Evolutionary conservation across 108 stramenopile species (phyloP).

Genomic region (Aureococcus anophagefferens): DNA sequence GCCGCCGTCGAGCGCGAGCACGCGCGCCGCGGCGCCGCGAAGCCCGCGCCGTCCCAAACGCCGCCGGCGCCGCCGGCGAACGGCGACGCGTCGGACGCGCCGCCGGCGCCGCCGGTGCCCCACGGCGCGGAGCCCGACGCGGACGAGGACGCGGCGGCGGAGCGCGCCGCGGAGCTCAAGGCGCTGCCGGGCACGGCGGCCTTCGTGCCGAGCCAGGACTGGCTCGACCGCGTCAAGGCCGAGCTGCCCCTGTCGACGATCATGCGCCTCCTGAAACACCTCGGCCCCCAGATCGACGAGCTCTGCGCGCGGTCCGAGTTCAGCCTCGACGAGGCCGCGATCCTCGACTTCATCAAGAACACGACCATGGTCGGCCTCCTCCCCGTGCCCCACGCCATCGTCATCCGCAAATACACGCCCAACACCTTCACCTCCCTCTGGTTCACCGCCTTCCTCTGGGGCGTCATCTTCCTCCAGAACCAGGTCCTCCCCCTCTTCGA

Average conservation of each 20-base stretch:
- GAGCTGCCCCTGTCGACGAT: constrained; percentile 79
- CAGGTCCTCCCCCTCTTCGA: constrained; percentile 89
- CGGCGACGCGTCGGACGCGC: no score
- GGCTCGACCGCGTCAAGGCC: constrained; percentile 75
- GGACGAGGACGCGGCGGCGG: no score
- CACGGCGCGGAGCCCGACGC: no score
- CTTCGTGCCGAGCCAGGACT: constrained; percentile 43
- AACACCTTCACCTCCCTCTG: constrained; percentile 91
- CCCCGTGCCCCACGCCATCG: constrained; percentile 94
- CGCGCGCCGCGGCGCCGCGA: no score
- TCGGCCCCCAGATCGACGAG: constrained; percentile 88
- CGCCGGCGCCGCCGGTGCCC: no score
- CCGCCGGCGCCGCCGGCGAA: no score
- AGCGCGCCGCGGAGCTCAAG: neutral
- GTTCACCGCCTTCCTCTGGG: constrained; percentile 99
- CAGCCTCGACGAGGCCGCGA: constrained; percentile 74
- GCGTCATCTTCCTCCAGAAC: constrained; percentile 89
- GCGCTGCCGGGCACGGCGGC: neutral
- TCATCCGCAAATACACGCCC: constrained; percentile 92
- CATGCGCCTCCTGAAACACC: constrained; percentile 68
- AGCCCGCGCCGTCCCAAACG: no score
- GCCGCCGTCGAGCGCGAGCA: constrained; percentile 3
- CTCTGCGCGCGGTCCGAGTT: constrained; percentile 52
- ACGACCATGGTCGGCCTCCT: constrained; percentile 86
- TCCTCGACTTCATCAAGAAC: constrained; percentile 67